Evolutionary conservation across 805 yeast species (phyloP).

Genomic region (Kodamaea laetipori): DNA sequence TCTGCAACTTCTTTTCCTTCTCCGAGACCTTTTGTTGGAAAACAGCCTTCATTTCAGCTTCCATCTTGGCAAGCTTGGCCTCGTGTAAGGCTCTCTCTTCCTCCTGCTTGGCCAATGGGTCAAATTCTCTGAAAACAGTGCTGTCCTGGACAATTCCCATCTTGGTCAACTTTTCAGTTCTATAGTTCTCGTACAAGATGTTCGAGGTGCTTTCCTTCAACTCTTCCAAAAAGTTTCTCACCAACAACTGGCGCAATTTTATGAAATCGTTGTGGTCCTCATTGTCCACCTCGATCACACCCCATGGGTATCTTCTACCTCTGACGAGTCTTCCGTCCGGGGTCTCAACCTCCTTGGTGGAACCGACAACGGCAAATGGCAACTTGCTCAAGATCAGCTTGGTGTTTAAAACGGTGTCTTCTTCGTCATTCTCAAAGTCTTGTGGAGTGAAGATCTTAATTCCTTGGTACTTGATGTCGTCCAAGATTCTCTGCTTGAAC

Average conservation of each 20-base stretch:
- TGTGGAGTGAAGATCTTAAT: slow-evolving; percentile 78
- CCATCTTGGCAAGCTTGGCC: slow-evolving; percentile 91
- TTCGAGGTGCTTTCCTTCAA: slow-evolving; percentile 82
- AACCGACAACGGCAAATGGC: slow-evolving; percentile 95
- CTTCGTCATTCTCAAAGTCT: slow-evolving; percentile 78
- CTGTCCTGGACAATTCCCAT: slow-evolving; percentile 93
- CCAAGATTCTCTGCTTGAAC: slow-evolving; percentile 76
- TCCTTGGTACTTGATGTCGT: slow-evolving; percentile 73
- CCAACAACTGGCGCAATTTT: slow-evolving; percentile 80
- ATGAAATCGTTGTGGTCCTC: slow-evolving; percentile 92
- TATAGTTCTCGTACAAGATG: slow-evolving; percentile 80
- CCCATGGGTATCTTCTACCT: slow-evolving; percentile 97
- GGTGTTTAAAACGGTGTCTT: slow-evolving; percentile 70
- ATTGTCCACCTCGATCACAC: slow-evolving; percentile 91
- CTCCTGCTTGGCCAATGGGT: slow-evolving; percentile 87
- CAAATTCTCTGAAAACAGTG: slow-evolving; percentile 90
- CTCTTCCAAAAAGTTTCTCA: slow-evolving; percentile 92
- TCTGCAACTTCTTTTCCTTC: slow-evolving; percentile 95
- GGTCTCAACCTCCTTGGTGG: slow-evolving; percentile 69
- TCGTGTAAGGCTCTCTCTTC: slow-evolving; percentile 93
- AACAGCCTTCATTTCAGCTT: slow-evolving; percentile 93
- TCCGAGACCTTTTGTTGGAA: slow-evolving; percentile 95
- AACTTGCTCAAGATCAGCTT: slow-evolving; percentile 66
- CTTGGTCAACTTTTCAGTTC: slow-evolving; percentile 74
- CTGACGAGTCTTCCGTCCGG: slow-evolving; percentile 79